A percentile compares a stretch with the other conserved stretches of the same genome.
phyloP scores from a whole-genome alignment of 148 eudicot species.

The Spergularia marina region DNA sequence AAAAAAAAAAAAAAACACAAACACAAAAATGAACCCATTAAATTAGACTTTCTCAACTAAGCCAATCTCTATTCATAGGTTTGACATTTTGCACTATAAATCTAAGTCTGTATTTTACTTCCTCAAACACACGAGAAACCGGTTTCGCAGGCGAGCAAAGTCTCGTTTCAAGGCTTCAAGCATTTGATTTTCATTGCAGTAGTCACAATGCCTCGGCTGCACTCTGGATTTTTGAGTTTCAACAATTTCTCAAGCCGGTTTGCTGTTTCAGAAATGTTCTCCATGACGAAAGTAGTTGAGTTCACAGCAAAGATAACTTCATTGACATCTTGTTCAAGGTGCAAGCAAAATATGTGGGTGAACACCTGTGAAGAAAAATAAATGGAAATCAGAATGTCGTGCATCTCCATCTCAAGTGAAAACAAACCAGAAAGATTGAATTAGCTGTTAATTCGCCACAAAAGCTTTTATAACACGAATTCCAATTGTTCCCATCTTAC shows the following conservation, averaged over 20 bases:
- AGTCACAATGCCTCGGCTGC: slow-evolving; percentile 42
- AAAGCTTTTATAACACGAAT: background rate
- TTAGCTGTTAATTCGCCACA: background rate
- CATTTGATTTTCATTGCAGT: slow-evolving; percentile 55
- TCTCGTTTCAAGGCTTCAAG: slow-evolving; percentile 29
- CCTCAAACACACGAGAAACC: too few relatives aligned
- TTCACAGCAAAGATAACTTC: slow-evolving; percentile 82
- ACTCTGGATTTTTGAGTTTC: slow-evolving; percentile 43
- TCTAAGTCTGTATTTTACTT: too few relatives aligned
- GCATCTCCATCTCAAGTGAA: background rate
- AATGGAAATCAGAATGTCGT: background rate
- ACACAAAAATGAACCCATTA: too few relatives aligned
- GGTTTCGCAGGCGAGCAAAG: background rate
- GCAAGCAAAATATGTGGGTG: slow-evolving; percentile 58
- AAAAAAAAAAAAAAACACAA: too few relatives aligned
- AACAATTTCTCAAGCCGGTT: slow-evolving; percentile 44
- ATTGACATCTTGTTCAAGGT: slow-evolving; percentile 92
- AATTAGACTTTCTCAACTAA: too few relatives aligned
- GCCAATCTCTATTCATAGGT: too few relatives aligned
- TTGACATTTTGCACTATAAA: too few relatives aligned
- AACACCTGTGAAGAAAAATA: slow-evolving; percentile 53
- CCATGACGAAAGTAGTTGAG: slow-evolving; percentile 28
- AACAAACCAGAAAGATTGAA: background rate
- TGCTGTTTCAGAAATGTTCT: slow-evolving; percentile 52
- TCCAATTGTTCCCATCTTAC: slow-evolving; percentile 41